These are phyloP conservation scores for Aspergillus nanangensis DNA, from an alignment of 495 filamentous ascomycete species.

Conservation along the genomic window DNA sequence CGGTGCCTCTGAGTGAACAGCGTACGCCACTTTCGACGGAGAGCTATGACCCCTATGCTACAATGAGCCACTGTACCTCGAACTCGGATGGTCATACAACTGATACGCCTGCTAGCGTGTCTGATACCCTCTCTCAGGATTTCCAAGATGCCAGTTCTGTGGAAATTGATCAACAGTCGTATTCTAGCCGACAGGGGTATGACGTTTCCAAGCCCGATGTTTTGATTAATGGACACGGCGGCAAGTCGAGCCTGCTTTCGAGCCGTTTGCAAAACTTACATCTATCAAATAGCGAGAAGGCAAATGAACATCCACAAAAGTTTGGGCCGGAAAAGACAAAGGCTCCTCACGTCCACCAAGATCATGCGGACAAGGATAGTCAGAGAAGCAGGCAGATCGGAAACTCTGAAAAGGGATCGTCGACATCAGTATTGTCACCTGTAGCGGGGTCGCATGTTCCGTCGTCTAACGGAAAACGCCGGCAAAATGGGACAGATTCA, in stretches of 20 bases:
- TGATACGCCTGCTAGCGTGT: conserved; percentile 38
- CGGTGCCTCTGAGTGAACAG: conserved; percentile 34
- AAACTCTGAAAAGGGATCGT: conserved; percentile 27
- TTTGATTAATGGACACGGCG: conserved; percentile 14
- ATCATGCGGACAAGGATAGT: conserved; percentile 22
- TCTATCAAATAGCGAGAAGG: conserved; percentile 31
- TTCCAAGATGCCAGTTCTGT: conserved; percentile 33
- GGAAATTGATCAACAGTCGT: conserved; percentile 30
- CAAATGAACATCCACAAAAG: conserved; percentile 21
- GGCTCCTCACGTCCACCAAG: conserved; percentile 15
- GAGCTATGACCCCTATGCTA: conserved; percentile 27
- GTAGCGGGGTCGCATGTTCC: conserved; percentile 19
- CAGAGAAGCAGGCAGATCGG: conserved; percentile 26
- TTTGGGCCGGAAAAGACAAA: conserved; percentile 27
- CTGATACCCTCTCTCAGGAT: conserved; percentile 40
- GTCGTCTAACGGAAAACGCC: conserved; percentile 25
- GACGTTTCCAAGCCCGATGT: conserved; percentile 19
- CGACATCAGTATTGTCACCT: conserved; percentile 10
- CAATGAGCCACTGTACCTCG: conserved; percentile 30
- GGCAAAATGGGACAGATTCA: conserved; percentile 34
- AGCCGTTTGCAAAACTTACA: conserved; percentile 37
- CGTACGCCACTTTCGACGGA: conserved; percentile 24
- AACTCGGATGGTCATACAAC: conserved; percentile 39
- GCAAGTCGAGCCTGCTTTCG: conserved; percentile 30
- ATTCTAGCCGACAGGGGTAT: conserved; percentile 23